Evolutionary conservation across 2,329 filamentous ascomycete species (phyloP), one percentile per base, ranked within the genome.

Genomic region (Colletotrichum siamense): DNA sequence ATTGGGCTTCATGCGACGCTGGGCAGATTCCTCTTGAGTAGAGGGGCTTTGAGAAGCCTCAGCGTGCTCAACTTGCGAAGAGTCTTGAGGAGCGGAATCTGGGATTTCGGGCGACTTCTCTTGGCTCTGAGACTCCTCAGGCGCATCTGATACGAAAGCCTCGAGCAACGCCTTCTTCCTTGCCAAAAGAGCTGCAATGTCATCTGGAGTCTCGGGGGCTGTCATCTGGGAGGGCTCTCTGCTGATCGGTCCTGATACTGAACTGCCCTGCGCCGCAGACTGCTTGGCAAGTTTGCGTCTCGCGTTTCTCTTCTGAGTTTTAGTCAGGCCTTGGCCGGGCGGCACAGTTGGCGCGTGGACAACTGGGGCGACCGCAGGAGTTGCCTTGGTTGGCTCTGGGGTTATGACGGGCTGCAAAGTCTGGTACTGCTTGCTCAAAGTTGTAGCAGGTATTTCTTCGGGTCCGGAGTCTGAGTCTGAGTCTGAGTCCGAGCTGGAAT

Each of bases 281-380:
- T 77, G 13, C 71, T 86, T 86, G 5, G 83, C 82, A 5, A 83
- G 82, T 39, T 87, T 87, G 59, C 90, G 86, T 32, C 90, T 85
- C 10, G 86, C 86, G 77, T 92, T 92, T 8, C 90, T 86, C 76
- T 86, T 89, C 78, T 88, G 87, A 0, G 90, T 92, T 39, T 79
- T 84, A 1, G 82, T 81, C 66, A 88, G 81, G 3, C 88, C 87
- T 18, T 81, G 76, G 2, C 83, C 83, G 8, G 86, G 85, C 6
- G 81, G 77, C 2, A 83, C 82, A 12, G 78, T 71, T 8, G 59
- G 77, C n/a, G 79, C 34, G n/a, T 75, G 65, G 7, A 63, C 16
- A 24, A 65, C 55, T 44, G 76, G 18, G 34, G 73, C 34, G 13
- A 66, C 62, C 61, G 73, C 57, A 24, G 34, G 65, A 18, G 75